Evolutionary conservation across 352 stramenopile genomes (phyloP), one percentile per base, ranked within the genome.

Genomic region (Globisporangium perplexum): DNA sequence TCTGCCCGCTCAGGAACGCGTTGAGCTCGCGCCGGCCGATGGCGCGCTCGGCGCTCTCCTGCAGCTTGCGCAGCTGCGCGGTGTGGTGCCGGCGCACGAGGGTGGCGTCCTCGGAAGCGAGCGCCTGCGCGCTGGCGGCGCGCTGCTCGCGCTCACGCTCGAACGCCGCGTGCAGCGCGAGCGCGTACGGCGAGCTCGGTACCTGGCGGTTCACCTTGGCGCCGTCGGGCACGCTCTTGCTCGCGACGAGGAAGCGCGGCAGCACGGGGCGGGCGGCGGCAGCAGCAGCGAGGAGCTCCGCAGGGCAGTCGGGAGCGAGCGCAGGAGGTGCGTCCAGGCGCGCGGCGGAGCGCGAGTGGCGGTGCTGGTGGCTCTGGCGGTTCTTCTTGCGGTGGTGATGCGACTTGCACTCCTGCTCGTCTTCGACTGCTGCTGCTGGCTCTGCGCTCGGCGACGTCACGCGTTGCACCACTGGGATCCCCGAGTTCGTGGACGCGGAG

Each of bases 181-280:
- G 53, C 14, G 68, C 58, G 26, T 67, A 60, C 33, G 59, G 49
- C 17, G 57, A 57, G 7, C 57, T 49, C 7, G 60, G 60, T 4
- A 44, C 47, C 43, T 66, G 60, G 12, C 61, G 45, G 14, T 24
- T 39, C 23, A 57, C 33, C 7, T 47, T 36, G 11, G 62, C 28
- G 26, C 46, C 58, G 17, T 54, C 49, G 4, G 69, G 63, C 7
- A 63, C 41, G 26, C 38, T 50, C 47, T 55, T 55, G 41, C 47
- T 80, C 66, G 22, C 56, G 61, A 17, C 74, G 46, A 87, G 51
- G 51, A 87, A 87, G 1, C 72, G 73, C 0, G 76, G 76, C 35
- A 87, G 50, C 15, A 84, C 64, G 22, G 74, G 69, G 7, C 33
- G 48, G 26, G 26, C 26, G 26, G n/a, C n/a, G n/a, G n/a, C n/a